Conservation (phyloP, 805 yeast genomes). For the Kodamaea hsintzibuensis region DNA sequence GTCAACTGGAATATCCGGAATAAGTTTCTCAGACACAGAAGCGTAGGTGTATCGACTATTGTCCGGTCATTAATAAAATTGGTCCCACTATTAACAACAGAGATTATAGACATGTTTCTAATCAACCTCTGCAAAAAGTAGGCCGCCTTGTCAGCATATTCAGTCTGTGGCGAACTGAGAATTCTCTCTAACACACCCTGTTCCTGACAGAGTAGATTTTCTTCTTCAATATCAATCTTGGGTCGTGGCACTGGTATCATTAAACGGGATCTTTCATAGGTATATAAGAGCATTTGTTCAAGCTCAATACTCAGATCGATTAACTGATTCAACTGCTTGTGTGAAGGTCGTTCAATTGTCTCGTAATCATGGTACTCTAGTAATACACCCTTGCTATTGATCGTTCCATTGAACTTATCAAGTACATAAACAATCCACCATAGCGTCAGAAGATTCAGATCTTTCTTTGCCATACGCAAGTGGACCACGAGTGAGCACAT, state of each 20-base stretch:
- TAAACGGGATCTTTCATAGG: not conserved
- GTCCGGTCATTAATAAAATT: slow-evolving; percentile 5
- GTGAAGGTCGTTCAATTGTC: not conserved
- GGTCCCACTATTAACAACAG: not conserved
- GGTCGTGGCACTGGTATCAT: not conserved
- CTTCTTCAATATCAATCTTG: not conserved
- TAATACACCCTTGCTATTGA: slow-evolving; percentile 5
- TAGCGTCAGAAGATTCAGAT: slow-evolving; percentile 1
- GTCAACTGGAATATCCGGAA: not conserved
- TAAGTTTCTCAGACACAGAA: slow-evolving; percentile 5
- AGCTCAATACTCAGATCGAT: not conserved
- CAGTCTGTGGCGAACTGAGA: slow-evolving; percentile 1
- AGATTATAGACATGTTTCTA: not conserved
- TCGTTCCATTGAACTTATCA: slow-evolving; percentile 7
- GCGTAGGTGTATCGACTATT: not conserved
- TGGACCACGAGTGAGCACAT: slow-evolving; percentile 22
- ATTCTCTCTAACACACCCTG: not conserved
- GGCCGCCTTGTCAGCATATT: slow-evolving; percentile 1
- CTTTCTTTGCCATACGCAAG: slow-evolving; percentile 10
- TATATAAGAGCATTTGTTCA: not conserved
- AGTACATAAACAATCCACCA: slow-evolving; percentile 6
- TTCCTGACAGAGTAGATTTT: slow-evolving; percentile 1
- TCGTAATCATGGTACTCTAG: slow-evolving; percentile 2
- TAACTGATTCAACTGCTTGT: slow-evolving; percentile 1
- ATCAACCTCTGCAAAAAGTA: slow-evolving; percentile 1